Conservation (phyloP, 176 grass and related monocot species). For the Raddia distichophylla region DNA sequence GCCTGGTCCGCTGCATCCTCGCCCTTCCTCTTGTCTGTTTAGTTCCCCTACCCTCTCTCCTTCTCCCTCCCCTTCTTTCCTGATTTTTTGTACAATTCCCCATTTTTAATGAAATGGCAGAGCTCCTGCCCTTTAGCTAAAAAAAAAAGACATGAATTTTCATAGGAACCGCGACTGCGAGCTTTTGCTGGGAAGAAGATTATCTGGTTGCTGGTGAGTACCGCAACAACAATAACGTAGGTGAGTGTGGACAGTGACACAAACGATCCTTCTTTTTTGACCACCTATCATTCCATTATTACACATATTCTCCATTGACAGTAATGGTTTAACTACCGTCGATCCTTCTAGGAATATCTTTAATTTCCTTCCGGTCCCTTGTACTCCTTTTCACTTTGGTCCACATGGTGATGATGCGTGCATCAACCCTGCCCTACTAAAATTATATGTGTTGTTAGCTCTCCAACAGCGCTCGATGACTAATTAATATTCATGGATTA, state of each 20-base stretch:
- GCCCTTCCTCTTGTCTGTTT: no score
- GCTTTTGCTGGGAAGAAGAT: not conserved
- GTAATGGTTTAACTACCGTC: slow-evolving; percentile 28
- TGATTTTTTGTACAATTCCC: no score
- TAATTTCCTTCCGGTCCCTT: not conserved
- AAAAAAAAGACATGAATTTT: not conserved
- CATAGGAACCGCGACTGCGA: not conserved
- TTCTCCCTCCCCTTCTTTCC: no score
- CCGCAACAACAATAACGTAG: not conserved
- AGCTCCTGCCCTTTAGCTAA: no score
- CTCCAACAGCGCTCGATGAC: not conserved
- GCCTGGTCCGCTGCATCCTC: no score
- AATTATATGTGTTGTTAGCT: not conserved
- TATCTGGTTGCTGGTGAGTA: not conserved
- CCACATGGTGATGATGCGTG: slow-evolving; percentile 42
- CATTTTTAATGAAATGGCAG: no score
- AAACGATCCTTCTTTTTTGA: slow-evolving; percentile 7
- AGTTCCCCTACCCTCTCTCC: no score
- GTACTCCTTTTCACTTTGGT: slow-evolving; percentile 21
- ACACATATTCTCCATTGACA: slow-evolving; percentile 10
- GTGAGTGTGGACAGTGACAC: not conserved
- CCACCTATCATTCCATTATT: slow-evolving; percentile 1
- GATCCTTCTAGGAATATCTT: slow-evolving; percentile 5
- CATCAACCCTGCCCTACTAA: not conserved
- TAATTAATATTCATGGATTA: not conserved